Conservation (phyloP, 2,329 filamentous ascomycete species). For the Aspergillus latus region DNA sequence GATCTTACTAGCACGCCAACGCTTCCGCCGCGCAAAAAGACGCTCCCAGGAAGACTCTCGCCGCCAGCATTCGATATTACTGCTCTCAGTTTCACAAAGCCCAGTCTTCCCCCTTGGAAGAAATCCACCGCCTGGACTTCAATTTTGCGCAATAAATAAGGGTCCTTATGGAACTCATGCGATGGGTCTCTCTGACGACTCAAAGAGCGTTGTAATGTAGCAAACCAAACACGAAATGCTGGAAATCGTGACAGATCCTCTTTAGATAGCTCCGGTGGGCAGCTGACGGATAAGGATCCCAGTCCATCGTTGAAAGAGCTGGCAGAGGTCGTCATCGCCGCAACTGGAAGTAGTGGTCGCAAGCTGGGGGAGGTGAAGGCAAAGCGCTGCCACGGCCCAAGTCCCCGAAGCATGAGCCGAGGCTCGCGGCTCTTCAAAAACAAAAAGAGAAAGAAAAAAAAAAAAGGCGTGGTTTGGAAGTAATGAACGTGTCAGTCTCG, state of each 20-base stretch:
- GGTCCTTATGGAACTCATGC: constrained; percentile 54
- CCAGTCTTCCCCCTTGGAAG: constrained; percentile 51
- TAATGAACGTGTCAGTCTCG: neutral
- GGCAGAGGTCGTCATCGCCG: constrained; percentile 45
- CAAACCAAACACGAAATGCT: constrained; percentile 57
- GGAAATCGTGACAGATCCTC: constrained; percentile 52
- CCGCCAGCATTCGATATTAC: constrained; percentile 54
- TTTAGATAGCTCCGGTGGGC: constrained; percentile 45
- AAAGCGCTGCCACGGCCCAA: constrained; percentile 1
- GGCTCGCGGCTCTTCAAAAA: neutral
- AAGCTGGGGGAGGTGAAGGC: constrained; percentile 5
- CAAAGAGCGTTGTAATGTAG: constrained; percentile 51
- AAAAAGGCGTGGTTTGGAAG: neutral
- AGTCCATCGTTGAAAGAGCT: constrained; percentile 34
- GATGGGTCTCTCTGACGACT: constrained; percentile 44
- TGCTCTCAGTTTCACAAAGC: constrained; percentile 58
- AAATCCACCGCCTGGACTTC: constrained; percentile 56
- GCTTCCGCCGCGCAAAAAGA: constrained; percentile 60
- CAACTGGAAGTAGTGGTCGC: constrained; percentile 11
- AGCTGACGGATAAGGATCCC: constrained; percentile 41
- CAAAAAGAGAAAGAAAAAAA: neutral
- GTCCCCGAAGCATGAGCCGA: constrained; percentile 15
- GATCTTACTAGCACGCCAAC: constrained; percentile 55
- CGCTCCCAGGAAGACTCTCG: constrained; percentile 55
- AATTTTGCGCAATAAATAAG: constrained; percentile 54